These are phyloP conservation scores for Knufia fluminis DNA, from an alignment of 2,329 filamentous ascomycete genomes.

Conservation along the genomic window DNA sequence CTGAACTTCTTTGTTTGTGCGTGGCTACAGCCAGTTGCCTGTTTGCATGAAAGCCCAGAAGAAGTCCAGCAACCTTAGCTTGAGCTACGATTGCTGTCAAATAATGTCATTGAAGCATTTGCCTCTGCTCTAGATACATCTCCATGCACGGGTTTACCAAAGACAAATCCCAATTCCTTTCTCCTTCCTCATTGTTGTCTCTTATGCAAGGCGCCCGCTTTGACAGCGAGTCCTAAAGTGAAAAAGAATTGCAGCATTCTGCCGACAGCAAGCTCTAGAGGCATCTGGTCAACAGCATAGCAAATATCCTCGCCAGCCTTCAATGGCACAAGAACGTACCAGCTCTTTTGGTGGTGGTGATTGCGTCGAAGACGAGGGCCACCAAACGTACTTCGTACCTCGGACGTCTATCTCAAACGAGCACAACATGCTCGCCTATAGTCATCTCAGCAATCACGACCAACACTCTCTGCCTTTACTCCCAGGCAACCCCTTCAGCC, in stretches of 20 bases:
- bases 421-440: background rate
- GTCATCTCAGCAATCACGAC: constrained; percentile 9
- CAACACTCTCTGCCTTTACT: constrained; percentile 6
- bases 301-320: background rate
- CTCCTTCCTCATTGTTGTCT: constrained; percentile 5
- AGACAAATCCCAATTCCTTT: background rate
- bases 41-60: constrained; percentile 19
- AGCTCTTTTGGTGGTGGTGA: background rate
- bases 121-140: background rate
- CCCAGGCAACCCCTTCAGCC: background rate
- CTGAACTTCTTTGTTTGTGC: constrained; percentile 20
- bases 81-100: constrained; percentile 8
- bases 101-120: constrained; percentile 9
- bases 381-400: background rate
- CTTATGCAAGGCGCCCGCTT: background rate
- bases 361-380: background rate
- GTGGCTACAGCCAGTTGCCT: constrained; percentile 16
- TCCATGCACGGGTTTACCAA: background rate
- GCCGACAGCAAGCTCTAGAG: background rate
- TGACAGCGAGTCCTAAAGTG: background rate
- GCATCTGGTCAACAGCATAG: background rate
- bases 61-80: constrained; percentile 6
- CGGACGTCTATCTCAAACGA: background rate
- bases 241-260: background rate
- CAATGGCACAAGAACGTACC: background rate